Base-by-base conservation (phyloP, 2,329 filamentous ascomycete species). In the Penicillium sp. region DNA sequence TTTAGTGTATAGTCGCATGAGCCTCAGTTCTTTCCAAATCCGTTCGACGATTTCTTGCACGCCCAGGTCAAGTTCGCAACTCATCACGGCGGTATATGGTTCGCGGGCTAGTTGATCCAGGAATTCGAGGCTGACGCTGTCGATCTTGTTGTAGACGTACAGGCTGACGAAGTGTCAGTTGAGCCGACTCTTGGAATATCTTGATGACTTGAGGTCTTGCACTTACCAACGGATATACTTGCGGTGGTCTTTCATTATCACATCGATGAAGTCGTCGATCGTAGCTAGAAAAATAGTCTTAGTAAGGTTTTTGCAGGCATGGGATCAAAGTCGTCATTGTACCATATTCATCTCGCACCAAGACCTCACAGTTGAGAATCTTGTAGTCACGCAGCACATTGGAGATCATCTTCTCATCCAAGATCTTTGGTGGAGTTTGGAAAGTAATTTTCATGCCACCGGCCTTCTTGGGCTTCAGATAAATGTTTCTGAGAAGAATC, bases 81-180 rank as follows among this genome's bases (percentile, higher is more conserved):
- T 88, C 93, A 98, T 98, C 62, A 98, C 91, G 17, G 86, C 88
- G 0, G 94, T 97, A 65, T 97, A 77, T 3, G 89, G 87, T 70
- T 98, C 94, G 45, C 89, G 83, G 4, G 94, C 93, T 15, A 98
- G 76, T 63, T 85, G 82, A 73, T 98, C 87, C 33, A 98, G 79
- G 69, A 94, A 94, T 63, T 96, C 89, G 51, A 98, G 79, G 28
- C 86, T 91, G 45, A 98, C 87, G 64, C 81, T 84, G 72, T 98
- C 93, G 71, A 98, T 94, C 73, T 98, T 98, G 84, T 98, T 98
- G 81, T 98, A 98, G 20, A 97, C 91, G 70, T 98, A 98, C 20
- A 98, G 77, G 62, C 87, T 76, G 20, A 11, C 10, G 10, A 13
- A 4, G 25, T 27, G 11, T 27, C 25, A 27, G 14, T n/a, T 7